These are phyloP conservation scores for Phytophthora kernoviae DNA, from an alignment of 352 stramenopile species.

Conservation along the genomic window DNA sequence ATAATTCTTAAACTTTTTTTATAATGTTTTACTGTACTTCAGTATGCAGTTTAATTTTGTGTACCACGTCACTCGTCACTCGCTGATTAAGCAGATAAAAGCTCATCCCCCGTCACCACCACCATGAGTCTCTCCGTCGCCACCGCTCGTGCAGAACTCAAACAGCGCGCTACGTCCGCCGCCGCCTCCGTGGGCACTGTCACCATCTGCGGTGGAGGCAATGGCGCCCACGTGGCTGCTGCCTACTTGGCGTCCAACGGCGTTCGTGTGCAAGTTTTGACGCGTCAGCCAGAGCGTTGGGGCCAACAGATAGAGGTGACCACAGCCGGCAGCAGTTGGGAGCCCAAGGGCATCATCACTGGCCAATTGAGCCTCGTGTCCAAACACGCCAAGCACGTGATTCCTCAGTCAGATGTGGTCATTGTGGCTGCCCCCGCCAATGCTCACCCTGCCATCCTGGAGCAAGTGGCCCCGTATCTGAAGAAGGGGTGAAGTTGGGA, in stretches of 20 bases:
- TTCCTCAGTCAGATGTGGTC: constrained; percentile 88
- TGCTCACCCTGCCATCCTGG: constrained; percentile 85
- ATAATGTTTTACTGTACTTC: too few species aligned
- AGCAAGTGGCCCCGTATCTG: constrained; percentile 77
- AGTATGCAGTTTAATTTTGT: too few species aligned
- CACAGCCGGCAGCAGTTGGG: constrained; percentile 87
- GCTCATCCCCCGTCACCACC: constrained; percentile 17
- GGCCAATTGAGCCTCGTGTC: constrained; percentile 77
- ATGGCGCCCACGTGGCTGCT: constrained; percentile 90
- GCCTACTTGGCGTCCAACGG: constrained; percentile 89
- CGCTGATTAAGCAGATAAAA: constrained; percentile 25
- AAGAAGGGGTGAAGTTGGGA: constrained; percentile 87
- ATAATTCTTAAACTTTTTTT: too few species aligned
- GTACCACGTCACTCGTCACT: too few species aligned
- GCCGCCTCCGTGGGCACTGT: constrained; percentile 57
- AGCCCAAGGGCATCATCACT: constrained; percentile 73
- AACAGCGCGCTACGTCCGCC: constrained; percentile 49
- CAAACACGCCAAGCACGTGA: constrained; percentile 83
- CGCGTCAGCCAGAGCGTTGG: constrained; percentile 84
- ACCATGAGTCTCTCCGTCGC: constrained; percentile 84
- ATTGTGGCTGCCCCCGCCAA: constrained; percentile 92
- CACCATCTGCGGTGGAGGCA: constrained; percentile 92
- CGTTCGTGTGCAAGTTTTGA: constrained; percentile 82
- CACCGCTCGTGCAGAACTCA: constrained; percentile 65
- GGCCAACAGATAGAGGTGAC: constrained; percentile 77